Evolutionary conservation across 805 yeast genomes (phyloP).

Genomic region (Sugiyamaella chiloensis): DNA sequence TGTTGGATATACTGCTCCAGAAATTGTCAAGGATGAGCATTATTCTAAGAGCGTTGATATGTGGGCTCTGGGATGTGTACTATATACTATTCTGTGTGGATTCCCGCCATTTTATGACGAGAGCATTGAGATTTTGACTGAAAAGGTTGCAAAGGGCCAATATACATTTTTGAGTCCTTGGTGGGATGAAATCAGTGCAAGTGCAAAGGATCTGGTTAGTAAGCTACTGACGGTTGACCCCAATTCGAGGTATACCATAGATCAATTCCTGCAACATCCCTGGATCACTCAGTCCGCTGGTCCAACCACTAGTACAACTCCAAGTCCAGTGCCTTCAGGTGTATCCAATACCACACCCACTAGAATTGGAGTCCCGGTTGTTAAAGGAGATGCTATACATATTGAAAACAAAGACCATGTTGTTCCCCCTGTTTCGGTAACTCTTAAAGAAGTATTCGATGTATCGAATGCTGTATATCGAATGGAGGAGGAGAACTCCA

Average conservation of each 20-base stretch:
- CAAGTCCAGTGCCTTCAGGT: constrained; percentile 28
- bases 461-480: constrained; percentile 84
- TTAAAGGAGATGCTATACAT: constrained; percentile 1
- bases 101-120: constrained; percentile 97
- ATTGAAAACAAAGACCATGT: constrained; percentile 21
- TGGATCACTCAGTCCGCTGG: constrained; percentile 61
- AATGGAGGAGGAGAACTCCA: constrained; percentile 59
- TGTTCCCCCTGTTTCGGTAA: constrained; percentile 59
- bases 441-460: constrained; percentile 82
- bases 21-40: constrained; percentile 88
- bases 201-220: constrained; percentile 68
- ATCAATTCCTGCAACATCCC: constrained; percentile 69
- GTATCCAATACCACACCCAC: constrained; percentile 11
- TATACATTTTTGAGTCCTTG: constrained; percentile 75
- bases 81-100: constrained; percentile 91
- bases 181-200: constrained; percentile 79
- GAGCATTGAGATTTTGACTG: constrained; percentile 66
- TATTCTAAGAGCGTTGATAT: constrained; percentile 94
- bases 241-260: constrained; percentile 60
- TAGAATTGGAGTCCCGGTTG: constrained; percentile 3
- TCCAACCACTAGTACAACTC: constrained; percentile 24
- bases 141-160: constrained; percentile 76
- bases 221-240: constrained; percentile 72
- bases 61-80: constrained; percentile 98
- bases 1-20: constrained; percentile 98